Evolutionary conservation across 257 asterid species (phyloP).

Genomic region (Lantana camara): DNA sequence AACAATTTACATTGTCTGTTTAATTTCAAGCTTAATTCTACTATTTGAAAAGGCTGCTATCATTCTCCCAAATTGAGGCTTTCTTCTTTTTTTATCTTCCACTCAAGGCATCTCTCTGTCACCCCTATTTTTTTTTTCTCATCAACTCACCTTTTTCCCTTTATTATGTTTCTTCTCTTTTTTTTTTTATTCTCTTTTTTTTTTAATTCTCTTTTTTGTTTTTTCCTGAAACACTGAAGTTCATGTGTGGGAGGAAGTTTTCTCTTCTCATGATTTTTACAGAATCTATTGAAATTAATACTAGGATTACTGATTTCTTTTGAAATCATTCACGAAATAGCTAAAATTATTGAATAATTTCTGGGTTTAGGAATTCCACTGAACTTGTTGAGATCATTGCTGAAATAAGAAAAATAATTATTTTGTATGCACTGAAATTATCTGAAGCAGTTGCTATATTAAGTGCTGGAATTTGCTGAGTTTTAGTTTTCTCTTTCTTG

Average conservation of each 20-base stretch:
- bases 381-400: not conserved
- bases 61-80: too few relatives aligned
- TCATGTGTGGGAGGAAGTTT: not conserved
- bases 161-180: too few relatives aligned
- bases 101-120: too few relatives aligned
- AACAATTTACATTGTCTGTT: too few relatives aligned
- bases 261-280: not conserved
- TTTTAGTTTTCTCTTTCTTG: not conserved
- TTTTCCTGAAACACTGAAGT: not conserved
- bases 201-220: not conserved
- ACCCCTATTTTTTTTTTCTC: too few relatives aligned
- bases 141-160: too few relatives aligned
- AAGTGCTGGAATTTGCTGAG: not conserved
- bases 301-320: not conserved
- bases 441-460: not conserved
- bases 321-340: not conserved
- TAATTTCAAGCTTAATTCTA: too few relatives aligned
- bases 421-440: not conserved
- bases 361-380: not conserved
- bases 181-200: too few relatives aligned
- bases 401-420: not conserved
- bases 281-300: not conserved
- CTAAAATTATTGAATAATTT: not conserved
- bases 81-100: too few relatives aligned
- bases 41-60: too few relatives aligned